Evolutionary conservation across 2,329 filamentous ascomycete genomes (phyloP).

Genomic region (Penicillium sp.): DNA sequence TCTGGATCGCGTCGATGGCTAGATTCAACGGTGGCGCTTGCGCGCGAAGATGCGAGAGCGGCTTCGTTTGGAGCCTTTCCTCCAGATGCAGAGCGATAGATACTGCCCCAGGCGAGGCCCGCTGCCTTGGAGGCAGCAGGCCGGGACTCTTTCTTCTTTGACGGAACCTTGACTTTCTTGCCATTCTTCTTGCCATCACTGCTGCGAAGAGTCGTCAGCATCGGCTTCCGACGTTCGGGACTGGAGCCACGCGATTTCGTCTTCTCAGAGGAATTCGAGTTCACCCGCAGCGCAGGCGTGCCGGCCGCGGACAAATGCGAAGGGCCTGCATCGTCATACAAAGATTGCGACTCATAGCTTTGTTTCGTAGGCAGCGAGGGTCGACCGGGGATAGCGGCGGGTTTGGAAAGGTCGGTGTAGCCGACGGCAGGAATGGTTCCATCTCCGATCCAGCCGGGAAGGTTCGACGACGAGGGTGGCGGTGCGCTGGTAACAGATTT

Average conservation of each 20-base stretch:
- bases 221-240: conserved; percentile 60
- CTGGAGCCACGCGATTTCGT: conserved; percentile 59
- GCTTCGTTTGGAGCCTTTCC: conserved; percentile 32
- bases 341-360: conserved; percentile 22
- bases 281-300: conserved; percentile 25
- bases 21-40: conserved; percentile 29
- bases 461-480: conserved; percentile 23
- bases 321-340: conserved; percentile 14
- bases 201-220: conserved; percentile 58
- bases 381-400: conserved; percentile 59
- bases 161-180: conserved; percentile 42
- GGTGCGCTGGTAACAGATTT: conserved; percentile 24
- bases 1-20: conserved; percentile 29
- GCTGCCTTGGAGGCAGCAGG: conserved; percentile 63
- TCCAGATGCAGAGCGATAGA: conserved; percentile 28
- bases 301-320: conserved; percentile 12
- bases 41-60: conserved; percentile 31
- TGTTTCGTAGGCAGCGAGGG: conserved; percentile 22
- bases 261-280: conserved; percentile 35
- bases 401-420: conserved; percentile 79
- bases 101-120: conserved; percentile 60
- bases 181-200: conserved; percentile 49
- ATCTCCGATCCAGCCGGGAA: conserved; percentile 69
- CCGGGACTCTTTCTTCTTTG: conserved; percentile 46
- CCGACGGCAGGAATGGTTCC: conserved; percentile 79